Evolutionary conservation across 768 basidiomycete species (phyloP), one percentile per base, ranked within the genome.

Genomic region (Trametes elegans): DNA sequence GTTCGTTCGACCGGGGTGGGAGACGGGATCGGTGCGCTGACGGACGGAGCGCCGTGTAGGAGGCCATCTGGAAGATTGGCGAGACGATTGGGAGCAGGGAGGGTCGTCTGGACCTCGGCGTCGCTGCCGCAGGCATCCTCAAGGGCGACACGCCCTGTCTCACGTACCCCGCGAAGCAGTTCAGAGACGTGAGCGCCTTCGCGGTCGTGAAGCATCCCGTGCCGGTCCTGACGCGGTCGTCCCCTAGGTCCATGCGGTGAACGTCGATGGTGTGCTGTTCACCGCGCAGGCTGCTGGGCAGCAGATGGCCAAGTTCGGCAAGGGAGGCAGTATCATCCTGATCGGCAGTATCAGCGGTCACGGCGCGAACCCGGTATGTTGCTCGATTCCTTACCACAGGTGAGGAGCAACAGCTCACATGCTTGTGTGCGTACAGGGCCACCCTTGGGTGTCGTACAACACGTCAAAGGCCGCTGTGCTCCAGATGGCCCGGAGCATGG

Each of bases 401-500:
- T 13, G 3, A 43, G 3, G 11, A 29, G n/a, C 23, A 6, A 73
- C 24, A 21, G 11, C 3, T 7, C 1, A 19, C 10, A 32, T 85
- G 84, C 83, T 80, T 57, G 84, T 86, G 59, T 77, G 81, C 1
- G n/a, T 86, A 9, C 13, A 49, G 44, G 40, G 47, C 13, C 39
- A 78, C 83, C 34, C 51, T 10, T 27, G 43, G 34, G 42, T 29
- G 10, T 43, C 43, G 10, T 90, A 89, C 69, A 87, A 88, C 68
- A 76, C 80, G 32, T 83, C 83, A 71, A 90, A 90, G 69, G 78
- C 83, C 0, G 87, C 81, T 2, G 84, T 90, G 14, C 70, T 88
- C 27, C 88, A 90, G 68, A 85, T 88, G 84, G 81, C 76, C 2
- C 79, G 88, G 34, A 87, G 83, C 65, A 84, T 90, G 85, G 88